phyloP scores from a whole-genome alignment of 2,329 filamentous ascomycete species.

The Coleophoma cylindrospora region DNA sequence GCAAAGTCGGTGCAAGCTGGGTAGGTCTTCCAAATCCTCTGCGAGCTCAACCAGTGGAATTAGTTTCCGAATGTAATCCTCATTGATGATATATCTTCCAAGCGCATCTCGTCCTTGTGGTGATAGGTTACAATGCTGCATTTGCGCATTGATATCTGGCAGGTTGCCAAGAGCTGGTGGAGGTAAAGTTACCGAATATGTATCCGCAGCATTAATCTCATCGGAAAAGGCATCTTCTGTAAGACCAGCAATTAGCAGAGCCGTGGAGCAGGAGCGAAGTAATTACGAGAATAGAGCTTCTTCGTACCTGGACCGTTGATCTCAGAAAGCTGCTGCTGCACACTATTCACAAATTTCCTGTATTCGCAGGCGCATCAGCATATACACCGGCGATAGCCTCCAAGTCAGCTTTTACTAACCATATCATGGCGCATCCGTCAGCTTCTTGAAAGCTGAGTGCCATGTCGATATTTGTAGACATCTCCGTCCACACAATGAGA shows the following conservation, averaged over 20 bases:
- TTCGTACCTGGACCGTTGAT: conserved; percentile 56
- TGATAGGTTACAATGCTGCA: conserved; percentile 73
- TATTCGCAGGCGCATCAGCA: conserved; percentile 5
- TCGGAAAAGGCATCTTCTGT: conserved; percentile 84
- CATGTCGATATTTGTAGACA: conserved; percentile 82
- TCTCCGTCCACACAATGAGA: conserved; percentile 96
- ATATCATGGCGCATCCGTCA: conserved; percentile 88
- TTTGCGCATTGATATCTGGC: conserved; percentile 76
- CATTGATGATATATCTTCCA: conserved; percentile 77
- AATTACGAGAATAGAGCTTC: background rate
- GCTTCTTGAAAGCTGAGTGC: conserved; percentile 97
- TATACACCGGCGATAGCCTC: background rate
- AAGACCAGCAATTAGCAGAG: background rate
- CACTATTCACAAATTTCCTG: conserved; percentile 86
- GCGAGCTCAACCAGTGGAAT: conserved; percentile 82
- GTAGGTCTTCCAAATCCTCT: conserved; percentile 83
- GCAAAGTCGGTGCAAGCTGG: conserved; percentile 85
- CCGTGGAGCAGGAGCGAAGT: background rate
- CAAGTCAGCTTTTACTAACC: conserved; percentile 47
- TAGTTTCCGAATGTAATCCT: conserved; percentile 84
- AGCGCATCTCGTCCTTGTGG: conserved; percentile 77
- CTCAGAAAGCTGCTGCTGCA: conserved; percentile 71
- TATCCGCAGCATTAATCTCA: conserved; percentile 67
- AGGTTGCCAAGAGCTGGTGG: conserved; percentile 77
- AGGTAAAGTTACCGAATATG: conserved; percentile 68